phyloP scores from a whole-genome alignment of 2,329 filamentous ascomycete genomes.

The Colletotrichum cordylinicola region DNA sequence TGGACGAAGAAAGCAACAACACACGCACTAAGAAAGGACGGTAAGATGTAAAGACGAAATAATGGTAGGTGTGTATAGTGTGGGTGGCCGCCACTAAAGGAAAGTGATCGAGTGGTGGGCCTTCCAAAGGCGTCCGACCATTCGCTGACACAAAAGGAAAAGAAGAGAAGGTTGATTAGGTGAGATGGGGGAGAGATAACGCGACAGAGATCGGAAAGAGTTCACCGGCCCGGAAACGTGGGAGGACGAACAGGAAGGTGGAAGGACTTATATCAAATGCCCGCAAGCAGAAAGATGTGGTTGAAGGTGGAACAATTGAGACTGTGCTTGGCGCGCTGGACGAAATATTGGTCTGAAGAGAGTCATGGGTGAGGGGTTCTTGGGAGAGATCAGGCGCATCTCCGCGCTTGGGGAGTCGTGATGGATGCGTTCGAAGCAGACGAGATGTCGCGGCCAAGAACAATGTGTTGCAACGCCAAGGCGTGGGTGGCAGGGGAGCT shows the following conservation, averaged over 20 bases:
- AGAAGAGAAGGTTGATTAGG: conserved; percentile 5
- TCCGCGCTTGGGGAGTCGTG: not conserved
- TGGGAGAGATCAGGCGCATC: conserved; percentile 1
- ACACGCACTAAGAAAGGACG: not conserved
- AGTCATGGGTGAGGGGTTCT: not conserved
- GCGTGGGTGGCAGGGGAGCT: not conserved
- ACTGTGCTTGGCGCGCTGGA: not conserved
- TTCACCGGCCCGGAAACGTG: not conserved
- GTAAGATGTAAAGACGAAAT: not conserved
- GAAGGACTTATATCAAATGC: conserved; percentile 7
- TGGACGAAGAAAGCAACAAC: not conserved
- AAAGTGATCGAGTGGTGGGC: conserved; percentile 8
- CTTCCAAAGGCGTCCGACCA: conserved; percentile 18
- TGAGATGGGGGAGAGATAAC: not conserved
- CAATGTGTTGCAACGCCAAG: conserved; percentile 13
- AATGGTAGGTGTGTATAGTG: not conserved
- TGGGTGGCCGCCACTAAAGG: not conserved
- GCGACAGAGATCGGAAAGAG: conserved; percentile 1
- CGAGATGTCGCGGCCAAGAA: conserved; percentile 14
- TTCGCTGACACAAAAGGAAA: not conserved
- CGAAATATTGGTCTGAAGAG: not conserved
- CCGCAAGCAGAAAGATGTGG: not conserved
- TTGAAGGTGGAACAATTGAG: not conserved
- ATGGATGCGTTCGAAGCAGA: conserved; percentile 14
- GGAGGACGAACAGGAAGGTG: not conserved